phyloP scores from a whole-genome alignment of 1,284 basidiomycete genomes.

The Rhodofomes roseus region DNA sequence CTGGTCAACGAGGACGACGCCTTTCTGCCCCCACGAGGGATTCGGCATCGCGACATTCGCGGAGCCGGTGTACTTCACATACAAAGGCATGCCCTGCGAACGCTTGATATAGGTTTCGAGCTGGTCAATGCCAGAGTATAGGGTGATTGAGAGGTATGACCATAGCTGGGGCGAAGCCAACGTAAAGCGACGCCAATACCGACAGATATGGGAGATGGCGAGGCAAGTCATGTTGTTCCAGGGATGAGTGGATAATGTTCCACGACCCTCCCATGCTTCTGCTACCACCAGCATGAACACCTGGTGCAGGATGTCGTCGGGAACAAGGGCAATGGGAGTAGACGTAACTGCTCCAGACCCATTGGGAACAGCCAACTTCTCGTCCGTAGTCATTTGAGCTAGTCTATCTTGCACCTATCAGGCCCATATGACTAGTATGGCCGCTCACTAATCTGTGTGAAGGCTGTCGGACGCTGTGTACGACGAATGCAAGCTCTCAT shows the following conservation, averaged over 20 bases:
- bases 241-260: not conserved
- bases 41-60: not conserved
- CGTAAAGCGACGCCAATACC: conserved; percentile 5
- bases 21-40: not conserved
- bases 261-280: not conserved
- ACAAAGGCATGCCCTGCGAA: not conserved
- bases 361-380: too few relatives aligned
- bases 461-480: not conserved
- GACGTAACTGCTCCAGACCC: not conserved
- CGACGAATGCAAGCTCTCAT: not conserved
- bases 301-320: conserved; percentile 6
- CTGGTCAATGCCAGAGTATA: not conserved
- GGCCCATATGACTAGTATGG: too few relatives aligned
- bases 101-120: not conserved
- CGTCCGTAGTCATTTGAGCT: too few relatives aligned
- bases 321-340: not conserved
- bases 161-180: conserved; percentile 4
- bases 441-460: not conserved
- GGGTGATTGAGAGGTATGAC: conserved; percentile 1
- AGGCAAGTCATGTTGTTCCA: not conserved
- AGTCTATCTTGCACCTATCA: too few relatives aligned
- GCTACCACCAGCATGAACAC: conserved; percentile 1
- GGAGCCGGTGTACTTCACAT: conserved; percentile 1
- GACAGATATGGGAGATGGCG: conserved; percentile 5
- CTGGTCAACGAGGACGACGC: not conserved